phyloP scores from a whole-genome alignment of 176 grass and related monocot species.

The Phoenix dactylifera region DNA sequence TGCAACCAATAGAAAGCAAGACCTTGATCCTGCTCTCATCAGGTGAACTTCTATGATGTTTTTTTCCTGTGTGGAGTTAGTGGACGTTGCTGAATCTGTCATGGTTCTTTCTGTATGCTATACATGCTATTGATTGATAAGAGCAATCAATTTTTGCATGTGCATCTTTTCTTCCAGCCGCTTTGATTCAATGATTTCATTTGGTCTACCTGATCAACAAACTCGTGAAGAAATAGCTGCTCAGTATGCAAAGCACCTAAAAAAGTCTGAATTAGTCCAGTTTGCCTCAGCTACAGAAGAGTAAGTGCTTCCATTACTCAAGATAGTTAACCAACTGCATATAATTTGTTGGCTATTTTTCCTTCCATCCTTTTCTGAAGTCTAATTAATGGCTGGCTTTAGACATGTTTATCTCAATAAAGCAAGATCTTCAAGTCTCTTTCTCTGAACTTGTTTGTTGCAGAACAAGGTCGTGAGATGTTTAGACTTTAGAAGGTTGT shows the following conservation, averaged over 20 bases:
- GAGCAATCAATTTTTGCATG: too few relatives aligned
- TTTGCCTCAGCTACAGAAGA: constrained; percentile 69
- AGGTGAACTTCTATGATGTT: constrained; percentile 26
- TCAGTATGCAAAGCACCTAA: constrained; percentile 89
- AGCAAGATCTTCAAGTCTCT: too few relatives aligned
- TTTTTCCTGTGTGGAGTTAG: background rate
- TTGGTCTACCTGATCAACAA: constrained; percentile 65
- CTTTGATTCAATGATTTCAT: constrained; percentile 90
- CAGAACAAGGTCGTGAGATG: too few relatives aligned
- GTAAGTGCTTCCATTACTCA: constrained; percentile 29
- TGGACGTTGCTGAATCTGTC: background rate
- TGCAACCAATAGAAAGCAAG: constrained; percentile 97
- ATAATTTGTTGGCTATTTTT: background rate
- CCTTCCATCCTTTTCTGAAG: background rate
- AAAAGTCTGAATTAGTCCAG: constrained; percentile 48
- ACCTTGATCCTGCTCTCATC: constrained; percentile 93
- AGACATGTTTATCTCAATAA: too few relatives aligned
- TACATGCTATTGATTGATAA: too few relatives aligned
- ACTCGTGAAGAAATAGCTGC: constrained; percentile 65
- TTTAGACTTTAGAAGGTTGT: too few relatives aligned
- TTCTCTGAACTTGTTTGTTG: too few relatives aligned
- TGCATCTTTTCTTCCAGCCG: constrained; percentile 53
- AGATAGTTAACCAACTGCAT: too few relatives aligned
- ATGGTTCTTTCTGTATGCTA: background rate
- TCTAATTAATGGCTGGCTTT: background rate